Evolutionary conservation across 352 stramenopile genomes (phyloP), one percentile per base, ranked within the genome.

Genomic region (Plasmopara halstedii): DNA sequence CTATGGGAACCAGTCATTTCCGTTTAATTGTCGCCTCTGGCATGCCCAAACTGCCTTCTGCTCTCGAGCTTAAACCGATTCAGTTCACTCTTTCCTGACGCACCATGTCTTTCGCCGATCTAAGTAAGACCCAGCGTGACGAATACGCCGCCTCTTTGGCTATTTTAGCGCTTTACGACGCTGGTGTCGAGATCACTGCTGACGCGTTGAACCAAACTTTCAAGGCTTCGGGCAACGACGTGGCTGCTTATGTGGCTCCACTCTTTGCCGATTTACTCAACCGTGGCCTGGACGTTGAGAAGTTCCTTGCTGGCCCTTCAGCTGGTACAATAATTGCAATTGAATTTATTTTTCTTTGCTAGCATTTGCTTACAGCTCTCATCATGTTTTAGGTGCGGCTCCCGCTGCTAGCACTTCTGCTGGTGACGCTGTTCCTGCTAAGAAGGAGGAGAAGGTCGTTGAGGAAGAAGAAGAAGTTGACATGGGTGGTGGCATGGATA

Each of bases 391-490:
- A 82, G 70, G 70, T 67, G 74, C 69, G 53, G 75, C 77, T 31
- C 62, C 72, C 56, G 73, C 73, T 68, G 62, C 58, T 48, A 72
- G 61, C 38, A 69, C 62, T 51, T 72, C 71, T 41, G 48, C 67
- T 19, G 58, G 64, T 57, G 77, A 49, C 29, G 77, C 46, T 42
- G 74, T 52, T 34, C 57, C 64, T 23, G 54, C 64, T 13, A 74
- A 75, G 29, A 73, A 65, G 38, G 76, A 85, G 58, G 70, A 90
- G 65, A 80, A 83, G 58, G 42, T 37, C 31, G 60, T 63, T 34
- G 77, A 90, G 54, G 83, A 94, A 49, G 83, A 94, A 63, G 79
- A 91, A 60, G 80, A 94, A 64, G 77, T 78, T 50, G 82, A 90
- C 75, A 69, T 89, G 43, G 79, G 77, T 49, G 79, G 64, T 45